A percentile compares a stretch with the other conserved stretches of the same genome.
phyloP scores from a whole-genome alignment of 257 asterid genomes.

The Solanum pinnatisectum region DNA sequence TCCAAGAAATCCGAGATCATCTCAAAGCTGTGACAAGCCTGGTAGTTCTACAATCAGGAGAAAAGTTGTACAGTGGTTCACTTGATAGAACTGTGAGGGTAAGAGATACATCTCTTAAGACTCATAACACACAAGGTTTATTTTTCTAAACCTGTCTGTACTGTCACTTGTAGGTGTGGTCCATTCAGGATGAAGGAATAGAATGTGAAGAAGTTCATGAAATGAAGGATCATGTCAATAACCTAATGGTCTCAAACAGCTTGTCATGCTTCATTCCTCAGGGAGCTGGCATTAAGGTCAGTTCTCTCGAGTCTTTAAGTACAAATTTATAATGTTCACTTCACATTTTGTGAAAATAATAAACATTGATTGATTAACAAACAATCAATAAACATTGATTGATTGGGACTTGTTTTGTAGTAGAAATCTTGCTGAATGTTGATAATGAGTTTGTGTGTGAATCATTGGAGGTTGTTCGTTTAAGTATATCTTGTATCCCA shows the following conservation, averaged over 20 bases:
- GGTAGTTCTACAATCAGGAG: conserved; percentile 40
- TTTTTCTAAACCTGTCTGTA: neutral
- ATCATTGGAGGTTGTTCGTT: neutral
- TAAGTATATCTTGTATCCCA: neutral
- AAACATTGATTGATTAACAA: neutral
- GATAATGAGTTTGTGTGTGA: neutral
- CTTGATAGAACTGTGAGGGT: conserved; percentile 77
- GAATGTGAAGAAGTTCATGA: conserved; percentile 61
- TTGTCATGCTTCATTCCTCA: conserved; percentile 71
- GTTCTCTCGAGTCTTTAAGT: neutral
- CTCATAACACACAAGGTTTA: neutral
- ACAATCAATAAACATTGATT: neutral
- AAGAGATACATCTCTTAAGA: conserved; percentile 4
- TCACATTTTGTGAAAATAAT: neutral
- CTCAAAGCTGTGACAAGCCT: conserved; percentile 63
- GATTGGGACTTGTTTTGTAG: neutral
- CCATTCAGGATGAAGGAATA: conserved; percentile 38
- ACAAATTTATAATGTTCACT: neutral
- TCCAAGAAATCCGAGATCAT: conserved; percentile 67
- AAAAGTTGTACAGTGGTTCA: conserved; percentile 71
- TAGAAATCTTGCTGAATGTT: neutral
- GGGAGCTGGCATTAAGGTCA: conserved; percentile 75
- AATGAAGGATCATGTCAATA: conserved; percentile 66
- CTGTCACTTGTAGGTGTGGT: conserved; percentile 47
- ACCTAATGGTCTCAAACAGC: conserved; percentile 50